phyloP scores from a whole-genome alignment of 1,139 yeast species.

The Saccharomyces hybrid region DNA sequence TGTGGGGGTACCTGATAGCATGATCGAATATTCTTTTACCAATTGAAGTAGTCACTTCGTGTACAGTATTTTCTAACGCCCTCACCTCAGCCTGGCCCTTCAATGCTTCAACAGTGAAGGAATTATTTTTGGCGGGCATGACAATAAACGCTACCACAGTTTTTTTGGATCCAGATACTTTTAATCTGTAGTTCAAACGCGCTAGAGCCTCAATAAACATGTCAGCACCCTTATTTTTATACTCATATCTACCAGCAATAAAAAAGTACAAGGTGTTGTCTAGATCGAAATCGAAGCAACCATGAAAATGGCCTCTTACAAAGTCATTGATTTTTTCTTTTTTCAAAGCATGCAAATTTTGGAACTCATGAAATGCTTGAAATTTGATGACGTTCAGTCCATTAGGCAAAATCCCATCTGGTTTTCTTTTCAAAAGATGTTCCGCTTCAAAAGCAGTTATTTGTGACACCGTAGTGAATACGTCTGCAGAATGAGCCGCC shows the following conservation, averaged over 20 bases:
- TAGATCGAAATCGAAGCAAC: slow-evolving; percentile 86
- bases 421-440: slow-evolving; percentile 83
- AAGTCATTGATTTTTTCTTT: slow-evolving; percentile 90
- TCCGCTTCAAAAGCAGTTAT: slow-evolving; percentile 92
- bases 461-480: slow-evolving; percentile 91
- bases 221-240: slow-evolving; percentile 92
- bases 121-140: slow-evolving; percentile 91
- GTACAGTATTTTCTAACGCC: slow-evolving; percentile 83
- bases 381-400: slow-evolving; percentile 92
- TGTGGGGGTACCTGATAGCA: slow-evolving; percentile 70
- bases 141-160: slow-evolving; percentile 93
- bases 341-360: slow-evolving; percentile 82
- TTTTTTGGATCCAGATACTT: slow-evolving; percentile 73
- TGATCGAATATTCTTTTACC: slow-evolving; percentile 85
- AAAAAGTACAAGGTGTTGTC: slow-evolving; percentile 89
- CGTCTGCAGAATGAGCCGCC: slow-evolving; percentile 92
- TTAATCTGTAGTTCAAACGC: slow-evolving; percentile 76
- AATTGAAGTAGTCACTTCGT: slow-evolving; percentile 77
- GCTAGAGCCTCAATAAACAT: slow-evolving; percentile 88
- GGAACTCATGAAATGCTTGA: slow-evolving; percentile 95
- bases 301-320: slow-evolving; percentile 92
- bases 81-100: slow-evolving; percentile 93
- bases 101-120: slow-evolving; percentile 92
- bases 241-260: slow-evolving; percentile 94
- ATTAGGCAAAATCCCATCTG: slow-evolving; percentile 93